Percentiles rank a stretch among this genome's conserved stretches.
phyloP scores from a whole-genome alignment of 805 yeast species.

The Blastobotrys parvus region DNA sequence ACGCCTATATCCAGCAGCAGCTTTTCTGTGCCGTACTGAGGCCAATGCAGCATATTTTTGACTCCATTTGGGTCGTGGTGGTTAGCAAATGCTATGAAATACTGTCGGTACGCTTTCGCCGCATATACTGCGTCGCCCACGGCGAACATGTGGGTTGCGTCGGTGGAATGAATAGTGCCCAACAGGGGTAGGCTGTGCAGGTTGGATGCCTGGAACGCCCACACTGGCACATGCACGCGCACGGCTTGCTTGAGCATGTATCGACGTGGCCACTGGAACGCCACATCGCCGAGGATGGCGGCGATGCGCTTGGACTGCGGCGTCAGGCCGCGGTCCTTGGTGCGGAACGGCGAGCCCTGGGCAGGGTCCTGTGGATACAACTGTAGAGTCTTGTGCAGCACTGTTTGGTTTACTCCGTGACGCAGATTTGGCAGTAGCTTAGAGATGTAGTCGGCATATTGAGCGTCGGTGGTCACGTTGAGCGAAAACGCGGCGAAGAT shows the following conservation, averaged over 20 bases:
- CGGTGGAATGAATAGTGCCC: conserved; percentile 12
- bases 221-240: conserved; percentile 4
- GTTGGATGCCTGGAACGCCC: conserved; percentile 5
- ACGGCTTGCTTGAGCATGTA: conserved; percentile 6
- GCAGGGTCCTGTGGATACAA: conserved; percentile 12
- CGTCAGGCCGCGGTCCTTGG: too few species aligned
- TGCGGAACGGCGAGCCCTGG: conserved; percentile 13
- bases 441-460: background rate
- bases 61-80: conserved; percentile 10
- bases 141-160: conserved; percentile 2
- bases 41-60: background rate
- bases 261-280: conserved; percentile 14
- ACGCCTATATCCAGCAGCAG: background rate
- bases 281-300: conserved; percentile 9
- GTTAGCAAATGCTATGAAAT: conserved; percentile 13
- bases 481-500: conserved; percentile 3
- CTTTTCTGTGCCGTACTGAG: background rate
- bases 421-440: too few species aligned
- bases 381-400: too few species aligned
- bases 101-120: conserved; percentile 7
- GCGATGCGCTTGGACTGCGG: conserved; percentile 13
- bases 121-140: conserved; percentile 1
- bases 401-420: too few species aligned
- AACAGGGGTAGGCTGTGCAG: conserved; percentile 6
- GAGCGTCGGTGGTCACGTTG: conserved; percentile 8